These are phyloP conservation scores for Stachybotrys chlorohalonatus DNA, from an alignment of 2,329 filamentous ascomycete genomes.

Conservation along the genomic window DNA sequence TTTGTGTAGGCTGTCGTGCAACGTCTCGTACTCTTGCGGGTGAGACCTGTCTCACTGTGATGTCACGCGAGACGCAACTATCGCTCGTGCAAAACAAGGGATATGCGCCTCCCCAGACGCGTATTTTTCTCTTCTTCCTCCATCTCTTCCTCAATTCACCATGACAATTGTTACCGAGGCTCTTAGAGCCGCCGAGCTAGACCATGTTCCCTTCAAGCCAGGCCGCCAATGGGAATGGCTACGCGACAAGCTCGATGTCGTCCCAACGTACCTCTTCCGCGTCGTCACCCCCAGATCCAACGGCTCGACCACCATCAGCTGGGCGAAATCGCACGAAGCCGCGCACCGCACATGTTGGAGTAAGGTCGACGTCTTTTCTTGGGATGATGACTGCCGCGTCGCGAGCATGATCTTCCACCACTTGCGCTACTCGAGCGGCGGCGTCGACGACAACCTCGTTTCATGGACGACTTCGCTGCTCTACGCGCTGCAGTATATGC, in stretches of 20 bases:
- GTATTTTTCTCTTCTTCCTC: not conserved
- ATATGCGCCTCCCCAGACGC: too few species aligned
- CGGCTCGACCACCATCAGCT: not conserved
- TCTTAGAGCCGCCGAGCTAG: not conserved
- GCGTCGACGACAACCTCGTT: slow-evolving; percentile 2
- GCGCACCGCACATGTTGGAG: not conserved
- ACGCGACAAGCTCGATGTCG: not conserved
- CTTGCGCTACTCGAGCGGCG: not conserved
- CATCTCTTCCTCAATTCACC: not conserved
- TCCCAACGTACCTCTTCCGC: slow-evolving; percentile 3
- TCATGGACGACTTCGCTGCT: slow-evolving; percentile 5
- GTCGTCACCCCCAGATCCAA: not conserved
- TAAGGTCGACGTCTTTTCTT: slow-evolving; percentile 1
- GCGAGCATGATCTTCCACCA: slow-evolving; percentile 3
- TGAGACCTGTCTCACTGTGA: not conserved
- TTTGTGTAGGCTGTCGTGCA: too few species aligned
- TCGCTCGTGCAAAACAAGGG: too few species aligned
- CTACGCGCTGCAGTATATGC: slow-evolving; percentile 2
- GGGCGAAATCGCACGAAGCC: not conserved
- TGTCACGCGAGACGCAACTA: not conserved
- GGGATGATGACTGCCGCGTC: not conserved
- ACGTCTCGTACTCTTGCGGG: too few species aligned
- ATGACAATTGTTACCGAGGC: not conserved
- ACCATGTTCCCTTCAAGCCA: not conserved
- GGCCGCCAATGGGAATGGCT: not conserved